Base-by-base conservation (phyloP, 345 rosid species). In the Lepidium didymum region DNA sequence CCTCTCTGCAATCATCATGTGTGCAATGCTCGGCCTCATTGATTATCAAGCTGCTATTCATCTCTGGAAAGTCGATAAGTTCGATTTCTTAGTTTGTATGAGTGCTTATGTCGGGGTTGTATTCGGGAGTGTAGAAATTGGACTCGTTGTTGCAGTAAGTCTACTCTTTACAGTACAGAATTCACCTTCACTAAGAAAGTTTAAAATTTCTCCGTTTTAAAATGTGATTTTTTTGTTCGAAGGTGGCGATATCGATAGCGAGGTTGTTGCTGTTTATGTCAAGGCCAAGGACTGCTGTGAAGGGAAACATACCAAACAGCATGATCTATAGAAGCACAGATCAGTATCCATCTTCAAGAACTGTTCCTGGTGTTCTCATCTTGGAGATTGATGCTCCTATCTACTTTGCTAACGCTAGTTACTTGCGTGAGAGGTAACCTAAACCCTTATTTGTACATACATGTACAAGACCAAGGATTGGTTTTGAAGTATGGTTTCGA, bases 1-100 rank as follows among this genome's bases (percentile, higher is more conserved):
- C 29, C 93, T 94, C 42, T 85, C 96, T 23, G 77, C 99, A 31
- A 94, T 89, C 49, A 89, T 94, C 13, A 85, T 84, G 2, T 15
- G 78, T 0, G 99, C 99, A 33, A 91, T 94, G 99, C 86, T 91
- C 3, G 97, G 96, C 70, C 93, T 91, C 68, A 84, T 94, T 18
- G 96, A 94, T 78, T 87, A 87, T 29, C 79, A 86, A 72, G 92
- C 93, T 3, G 96, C 90, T 16, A 73, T 89, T 59, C 96, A 86
- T 73, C 90, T 94, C 4, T 94, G 86, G 86, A 73, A 84, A 54
- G 78, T 94, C 11, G 99, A 94, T 78, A 94, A 91, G 73, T 86
- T 86, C 50, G 99, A 94, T 73, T 94, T 91, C 56, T 8, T 84
- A 1, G 87, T 91, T 19, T 91, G 99, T 77, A 79, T 89, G 33